A percentile compares a stretch with the other conserved stretches of the same genome.
Conservation (phyloP, 805 yeast genomes). For the Pichia thaimueangensis region DNA sequence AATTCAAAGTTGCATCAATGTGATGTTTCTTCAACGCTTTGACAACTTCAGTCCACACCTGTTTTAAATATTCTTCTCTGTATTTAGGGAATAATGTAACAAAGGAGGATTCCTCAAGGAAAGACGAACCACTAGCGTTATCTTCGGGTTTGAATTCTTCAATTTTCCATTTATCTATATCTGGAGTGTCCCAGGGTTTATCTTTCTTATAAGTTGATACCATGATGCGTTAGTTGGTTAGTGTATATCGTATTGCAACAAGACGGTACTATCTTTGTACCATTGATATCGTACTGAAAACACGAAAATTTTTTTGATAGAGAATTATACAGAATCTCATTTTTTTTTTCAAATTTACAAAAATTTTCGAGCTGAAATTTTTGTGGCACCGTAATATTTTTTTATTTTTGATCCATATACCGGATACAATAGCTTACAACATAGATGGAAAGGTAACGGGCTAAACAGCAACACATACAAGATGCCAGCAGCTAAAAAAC, state of each 20-base stretch:
- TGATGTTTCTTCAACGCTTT: slow-evolving; percentile 65
- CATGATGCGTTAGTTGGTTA: slow-evolving; percentile 39
- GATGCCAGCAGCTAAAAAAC: background rate
- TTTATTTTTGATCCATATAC: too few relatives aligned
- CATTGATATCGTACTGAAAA: too few relatives aligned
- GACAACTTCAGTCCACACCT: slow-evolving; percentile 92
- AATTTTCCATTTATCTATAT: slow-evolving; percentile 85
- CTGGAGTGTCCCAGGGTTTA: slow-evolving; percentile 97
- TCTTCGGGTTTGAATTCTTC: slow-evolving; percentile 90
- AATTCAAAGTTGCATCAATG: slow-evolving; percentile 76
- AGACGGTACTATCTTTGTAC: too few relatives aligned
- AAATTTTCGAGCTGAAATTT: too few relatives aligned
- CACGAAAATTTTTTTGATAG: too few relatives aligned
- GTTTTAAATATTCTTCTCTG: slow-evolving; percentile 82
- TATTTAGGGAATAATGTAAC: slow-evolving; percentile 95
- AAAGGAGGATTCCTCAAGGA: slow-evolving; percentile 93
- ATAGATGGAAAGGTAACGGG: too few relatives aligned
- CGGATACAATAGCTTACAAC: too few relatives aligned
- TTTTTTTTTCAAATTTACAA: too few relatives aligned
- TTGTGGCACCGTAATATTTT: too few relatives aligned
- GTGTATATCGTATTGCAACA: too few relatives aligned
- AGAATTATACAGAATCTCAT: too few relatives aligned
- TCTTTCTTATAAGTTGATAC: slow-evolving; percentile 90
- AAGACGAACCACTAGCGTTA: slow-evolving; percentile 77
- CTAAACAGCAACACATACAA: too few relatives aligned